These are phyloP conservation scores for Syncephalastrum racemosum DNA, from an alignment of 371 early-diverging fungal genomes.

Conservation along the genomic window DNA sequence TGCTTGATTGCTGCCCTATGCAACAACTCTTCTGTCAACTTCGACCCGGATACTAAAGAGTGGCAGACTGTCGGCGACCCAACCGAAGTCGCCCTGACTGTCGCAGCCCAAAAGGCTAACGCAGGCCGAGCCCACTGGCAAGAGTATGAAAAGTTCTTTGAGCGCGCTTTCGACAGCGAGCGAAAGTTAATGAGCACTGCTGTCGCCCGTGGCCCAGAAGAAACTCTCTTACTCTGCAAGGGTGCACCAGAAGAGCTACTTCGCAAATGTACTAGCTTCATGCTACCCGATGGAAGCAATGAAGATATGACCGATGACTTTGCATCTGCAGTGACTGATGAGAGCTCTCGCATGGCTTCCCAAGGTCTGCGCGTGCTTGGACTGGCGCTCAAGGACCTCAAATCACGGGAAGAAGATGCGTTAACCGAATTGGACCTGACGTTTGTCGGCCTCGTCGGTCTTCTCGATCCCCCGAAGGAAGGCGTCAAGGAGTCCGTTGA, in stretches of 20 bases:
- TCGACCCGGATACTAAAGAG: slow-evolving; percentile 59
- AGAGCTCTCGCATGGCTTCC: slow-evolving; percentile 78
- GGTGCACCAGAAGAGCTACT: slow-evolving; percentile 92
- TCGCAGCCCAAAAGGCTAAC: slow-evolving; percentile 60
- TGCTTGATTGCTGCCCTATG: slow-evolving; percentile 56
- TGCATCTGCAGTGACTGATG: slow-evolving; percentile 66
- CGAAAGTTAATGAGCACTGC: slow-evolving; percentile 89
- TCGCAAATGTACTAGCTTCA: slow-evolving; percentile 60
- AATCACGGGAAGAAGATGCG: slow-evolving; percentile 8
- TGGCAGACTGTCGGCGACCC: slow-evolving; percentile 80
- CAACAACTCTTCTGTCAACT: slow-evolving; percentile 66
- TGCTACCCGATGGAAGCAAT: slow-evolving; percentile 28
- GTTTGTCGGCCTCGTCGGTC: slow-evolving; percentile 89
- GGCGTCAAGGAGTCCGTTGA: slow-evolving; percentile 77
- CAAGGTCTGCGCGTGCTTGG: slow-evolving; percentile 71
- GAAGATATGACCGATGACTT: slow-evolving; percentile 57
- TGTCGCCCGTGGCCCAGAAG: slow-evolving; percentile 30
- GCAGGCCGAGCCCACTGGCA: slow-evolving; percentile 33
- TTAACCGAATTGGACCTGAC: slow-evolving; percentile 63
- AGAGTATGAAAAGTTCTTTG: slow-evolving; percentile 42
- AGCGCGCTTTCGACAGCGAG: slow-evolving; percentile 78
- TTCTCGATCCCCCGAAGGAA: slow-evolving; percentile 90
- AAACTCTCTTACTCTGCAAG: slow-evolving; percentile 66
- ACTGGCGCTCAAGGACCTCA: slow-evolving; percentile 46
- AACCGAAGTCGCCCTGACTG: slow-evolving; percentile 73